Conservation (phyloP, 129 eudicot genomes). For the Centaurea solstitialis region DNA sequence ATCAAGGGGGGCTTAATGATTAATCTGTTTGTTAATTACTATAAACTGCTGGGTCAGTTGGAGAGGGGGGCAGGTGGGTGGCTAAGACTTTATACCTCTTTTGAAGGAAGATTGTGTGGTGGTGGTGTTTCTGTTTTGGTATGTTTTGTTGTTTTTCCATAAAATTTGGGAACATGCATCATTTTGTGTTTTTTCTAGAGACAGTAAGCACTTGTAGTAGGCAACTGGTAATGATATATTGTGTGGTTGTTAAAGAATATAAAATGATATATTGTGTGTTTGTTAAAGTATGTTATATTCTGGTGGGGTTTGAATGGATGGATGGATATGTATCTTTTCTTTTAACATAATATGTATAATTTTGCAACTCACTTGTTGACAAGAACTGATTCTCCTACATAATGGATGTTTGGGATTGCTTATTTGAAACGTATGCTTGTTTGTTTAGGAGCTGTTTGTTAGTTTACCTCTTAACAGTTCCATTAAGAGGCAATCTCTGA, state of each 20-base stretch:
- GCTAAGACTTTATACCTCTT: neutral
- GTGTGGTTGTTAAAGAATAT: neutral
- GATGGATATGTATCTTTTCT: neutral
- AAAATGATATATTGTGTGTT: neutral
- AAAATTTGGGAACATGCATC: neutral
- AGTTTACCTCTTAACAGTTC: no score
- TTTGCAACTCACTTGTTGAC: no score
- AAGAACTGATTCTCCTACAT: no score
- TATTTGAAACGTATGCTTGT: no score
- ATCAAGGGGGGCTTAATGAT: conserved; percentile 6
- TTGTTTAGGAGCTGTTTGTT: no score
- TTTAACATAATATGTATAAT: neutral
- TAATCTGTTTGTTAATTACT: conserved; percentile 2
- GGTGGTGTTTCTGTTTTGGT: neutral
- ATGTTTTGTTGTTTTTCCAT: conserved; percentile 16
- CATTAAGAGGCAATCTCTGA: no score
- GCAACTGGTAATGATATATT: neutral
- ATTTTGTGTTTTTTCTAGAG: neutral
- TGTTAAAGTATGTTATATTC: neutral
- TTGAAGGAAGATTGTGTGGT: neutral
- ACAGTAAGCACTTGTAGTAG: neutral
- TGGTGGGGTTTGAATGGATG: neutral
- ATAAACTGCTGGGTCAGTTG: no score
- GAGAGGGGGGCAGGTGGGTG: conserved; percentile 21
- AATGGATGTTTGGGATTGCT: no score